Percentiles rank a stretch among this genome's conserved stretches.
phyloP scores from a whole-genome alignment of 176 grass and related monocot species.

The Avena atlantica region DNA sequence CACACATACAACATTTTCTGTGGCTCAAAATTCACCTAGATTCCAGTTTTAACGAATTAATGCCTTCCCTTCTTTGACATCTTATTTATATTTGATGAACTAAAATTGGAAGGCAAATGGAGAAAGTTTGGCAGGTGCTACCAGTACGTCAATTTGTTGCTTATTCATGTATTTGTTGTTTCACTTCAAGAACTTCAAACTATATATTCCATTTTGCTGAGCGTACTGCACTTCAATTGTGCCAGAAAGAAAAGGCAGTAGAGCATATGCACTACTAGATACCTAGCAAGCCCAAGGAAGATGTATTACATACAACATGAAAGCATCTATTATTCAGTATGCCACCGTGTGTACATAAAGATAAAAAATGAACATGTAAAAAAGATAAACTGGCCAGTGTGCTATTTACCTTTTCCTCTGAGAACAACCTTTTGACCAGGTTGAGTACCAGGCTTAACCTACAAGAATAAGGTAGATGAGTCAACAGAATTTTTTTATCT shows the following conservation, averaged over 20 bases:
- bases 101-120: neutral
- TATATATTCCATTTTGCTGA: neutral
- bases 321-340: neutral
- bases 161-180: slow-evolving; percentile 19
- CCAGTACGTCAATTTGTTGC: neutral
- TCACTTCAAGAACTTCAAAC: slow-evolving; percentile 9
- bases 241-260: neutral
- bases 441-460: slow-evolving; percentile 95
- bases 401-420: slow-evolving; percentile 90
- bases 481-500: neutral
- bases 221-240: neutral
- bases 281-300: neutral
- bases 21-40: neutral
- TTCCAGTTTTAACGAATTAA: neutral
- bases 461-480: slow-evolving; percentile 28
- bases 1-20: slow-evolving; percentile 5
- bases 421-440: slow-evolving; percentile 96
- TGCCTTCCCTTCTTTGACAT: neutral
- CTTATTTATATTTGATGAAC: neutral
- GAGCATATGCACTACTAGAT: neutral
- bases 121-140: neutral
- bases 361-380: neutral
- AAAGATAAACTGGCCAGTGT: neutral
- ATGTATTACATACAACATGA: neutral
- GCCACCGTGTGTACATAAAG: neutral